Base-by-base conservation (phyloP, 139 green algal genomes). In the Chlamydomonas sphaeroides region DNA sequence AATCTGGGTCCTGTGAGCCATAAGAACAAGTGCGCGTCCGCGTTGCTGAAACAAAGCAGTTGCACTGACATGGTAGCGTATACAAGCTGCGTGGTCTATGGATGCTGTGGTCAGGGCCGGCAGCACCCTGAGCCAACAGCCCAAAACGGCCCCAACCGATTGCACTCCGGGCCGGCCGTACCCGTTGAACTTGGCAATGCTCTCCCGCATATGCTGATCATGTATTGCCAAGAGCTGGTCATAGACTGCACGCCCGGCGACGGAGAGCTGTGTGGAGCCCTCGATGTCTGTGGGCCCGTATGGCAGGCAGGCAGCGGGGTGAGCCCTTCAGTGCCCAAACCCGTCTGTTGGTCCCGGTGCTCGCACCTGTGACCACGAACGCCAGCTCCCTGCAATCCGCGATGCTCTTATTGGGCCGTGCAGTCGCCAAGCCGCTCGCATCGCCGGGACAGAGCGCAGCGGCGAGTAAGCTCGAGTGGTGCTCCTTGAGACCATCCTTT, bases 211-310 rank as follows among this genome's bases (percentile, higher is more conserved):
- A 20, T 95, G 21, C 49, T 87, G 86, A 83, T 97, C 92, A 73
- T 97, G 94, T 21, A 95, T 92, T 18, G 95, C 92, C 74, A 95
- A 91, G 5, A 97, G 73, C 73, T 92, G 84, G 3, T 86, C 74
- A 66, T 93, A 95, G 26, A 88, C 88, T 3, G 56, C 63, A 25
- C 90, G 83, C 28, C 80, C 84, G 25, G 86, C 79, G 8, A 68
- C 66, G 6, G 93, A 90, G 61, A 93, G 85, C n/a, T 87, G 76
- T 0, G 93, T 95, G 49, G 84, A 92, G 36, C 81, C 72, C 69
- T 94, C 87, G 57, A 87, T 87, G n/a, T 85, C 59, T 80, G 79
- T 41, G n/a, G 30, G 35, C 25, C 28, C 66, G 21, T 53, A 53
- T 57, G 45, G 14, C 18, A 56, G 7, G 51, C 5, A 18, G 7